Percentiles rank a stretch among this genome's conserved stretches.
Conservation (phyloP, 495 filamentous ascomycete species). For the Lichenothelia convexa region DNA sequence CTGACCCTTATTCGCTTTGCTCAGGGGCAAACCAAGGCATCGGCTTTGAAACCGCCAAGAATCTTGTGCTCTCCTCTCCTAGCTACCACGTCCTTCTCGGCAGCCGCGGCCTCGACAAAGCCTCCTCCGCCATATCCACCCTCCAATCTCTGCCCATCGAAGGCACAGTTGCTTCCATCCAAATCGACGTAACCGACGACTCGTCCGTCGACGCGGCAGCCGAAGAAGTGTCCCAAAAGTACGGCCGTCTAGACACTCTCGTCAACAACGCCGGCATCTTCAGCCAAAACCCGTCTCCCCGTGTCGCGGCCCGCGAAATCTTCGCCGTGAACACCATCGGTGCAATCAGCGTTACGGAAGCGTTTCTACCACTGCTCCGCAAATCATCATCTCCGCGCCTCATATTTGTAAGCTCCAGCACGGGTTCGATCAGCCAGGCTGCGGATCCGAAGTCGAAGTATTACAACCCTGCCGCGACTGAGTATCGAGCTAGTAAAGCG, state of each 20-base stretch:
- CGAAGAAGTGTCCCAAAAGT: neutral
- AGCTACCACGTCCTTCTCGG: constrained; percentile 1
- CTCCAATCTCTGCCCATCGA: neutral
- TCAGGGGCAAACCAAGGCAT: constrained; percentile 1
- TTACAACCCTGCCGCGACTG: too few relatives aligned
- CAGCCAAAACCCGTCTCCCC: too few relatives aligned
- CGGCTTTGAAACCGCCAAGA: neutral
- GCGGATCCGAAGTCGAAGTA: too few relatives aligned
- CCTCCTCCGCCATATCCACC: neutral
- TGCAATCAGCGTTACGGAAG: too few relatives aligned
- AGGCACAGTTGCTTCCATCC: neutral
- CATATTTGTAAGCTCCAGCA: too few relatives aligned
- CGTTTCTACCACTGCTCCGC: too few relatives aligned
- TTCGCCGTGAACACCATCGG: too few relatives aligned
- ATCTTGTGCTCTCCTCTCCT: neutral
- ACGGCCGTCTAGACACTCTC: neutral
- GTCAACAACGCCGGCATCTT: constrained; percentile 1
- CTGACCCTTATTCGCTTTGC: too few relatives aligned
- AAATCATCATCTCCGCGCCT: too few relatives aligned
- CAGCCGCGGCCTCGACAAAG: neutral
- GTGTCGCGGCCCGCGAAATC: too few relatives aligned
- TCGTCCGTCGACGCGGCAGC: neutral
- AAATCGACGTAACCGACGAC: constrained; percentile 2
- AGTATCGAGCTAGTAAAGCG: too few relatives aligned
- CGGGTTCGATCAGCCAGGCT: too few relatives aligned